Evolutionary conservation across 768 basidiomycete genomes (phyloP).

Genomic region (Lanmaoa rubissima): DNA sequence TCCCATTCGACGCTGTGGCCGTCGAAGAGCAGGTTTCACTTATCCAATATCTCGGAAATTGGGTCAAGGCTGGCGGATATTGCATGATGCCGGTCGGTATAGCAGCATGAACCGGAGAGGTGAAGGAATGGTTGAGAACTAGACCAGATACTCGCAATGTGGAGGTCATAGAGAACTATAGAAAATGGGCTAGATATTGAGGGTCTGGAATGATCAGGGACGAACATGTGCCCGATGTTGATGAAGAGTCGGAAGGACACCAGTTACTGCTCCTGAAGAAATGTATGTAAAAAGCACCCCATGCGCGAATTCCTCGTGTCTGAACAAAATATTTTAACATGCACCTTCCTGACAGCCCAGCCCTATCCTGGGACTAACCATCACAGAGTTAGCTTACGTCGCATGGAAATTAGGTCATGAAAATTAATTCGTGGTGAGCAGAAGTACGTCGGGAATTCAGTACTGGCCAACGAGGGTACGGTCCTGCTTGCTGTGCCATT

Average conservation of each 20-base stretch:
- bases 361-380: background rate
- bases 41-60: slow-evolving; percentile 19
- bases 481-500: slow-evolving; percentile 22
- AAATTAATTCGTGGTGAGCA: slow-evolving; percentile 15
- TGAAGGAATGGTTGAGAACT: background rate
- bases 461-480: slow-evolving; percentile 17
- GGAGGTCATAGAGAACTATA: slow-evolving; percentile 6
- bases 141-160: background rate
- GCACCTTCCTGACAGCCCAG: background rate
- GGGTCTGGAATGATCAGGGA: slow-evolving; percentile 11
- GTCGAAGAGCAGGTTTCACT: slow-evolving; percentile 8
- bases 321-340: slow-evolving; percentile 4
- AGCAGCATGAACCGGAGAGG: slow-evolving; percentile 1
- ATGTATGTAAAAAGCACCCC: slow-evolving; percentile 8
- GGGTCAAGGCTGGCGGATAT: slow-evolving; percentile 5
- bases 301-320: slow-evolving; percentile 1
- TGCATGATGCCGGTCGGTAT: slow-evolving; percentile 10
- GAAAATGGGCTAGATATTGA: slow-evolving; percentile 5
- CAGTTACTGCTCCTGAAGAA: slow-evolving; percentile 7
- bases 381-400: background rate
- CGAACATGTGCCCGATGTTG: slow-evolving; percentile 3
- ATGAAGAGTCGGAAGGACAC: slow-evolving; percentile 5
- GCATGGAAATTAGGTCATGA: slow-evolving; percentile 20
- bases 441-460: slow-evolving; percentile 4
- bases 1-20: background rate